phyloP scores from a whole-genome alignment of 352 stramenopile species.

The Phytophthora europaea region DNA sequence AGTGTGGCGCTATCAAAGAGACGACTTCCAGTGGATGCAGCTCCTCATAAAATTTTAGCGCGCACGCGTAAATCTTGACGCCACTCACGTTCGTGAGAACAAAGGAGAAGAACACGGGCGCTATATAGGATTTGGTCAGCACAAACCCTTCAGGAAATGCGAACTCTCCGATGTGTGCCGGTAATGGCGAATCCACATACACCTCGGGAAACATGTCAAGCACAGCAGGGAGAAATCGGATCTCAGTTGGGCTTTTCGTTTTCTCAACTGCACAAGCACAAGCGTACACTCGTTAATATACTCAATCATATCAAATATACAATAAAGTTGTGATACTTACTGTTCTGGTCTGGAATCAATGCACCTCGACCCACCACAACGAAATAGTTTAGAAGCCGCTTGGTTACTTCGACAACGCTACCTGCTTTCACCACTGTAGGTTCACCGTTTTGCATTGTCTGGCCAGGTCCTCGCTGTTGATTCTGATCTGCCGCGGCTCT shows the following conservation, averaged over 20 bases:
- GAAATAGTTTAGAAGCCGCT: slow-evolving; percentile 90
- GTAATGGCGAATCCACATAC: slow-evolving; percentile 65
- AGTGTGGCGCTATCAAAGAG: slow-evolving; percentile 67
- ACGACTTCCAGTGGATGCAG: slow-evolving; percentile 85
- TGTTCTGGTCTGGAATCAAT: slow-evolving; percentile 68
- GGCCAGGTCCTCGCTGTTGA: slow-evolving; percentile 46
- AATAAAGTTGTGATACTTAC: slow-evolving; percentile 44
- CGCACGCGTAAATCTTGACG: slow-evolving; percentile 84
- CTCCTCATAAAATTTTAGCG: slow-evolving; percentile 87
- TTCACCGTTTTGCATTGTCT: slow-evolving; percentile 39
- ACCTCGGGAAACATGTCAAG: slow-evolving; percentile 76
- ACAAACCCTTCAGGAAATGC: slow-evolving; percentile 82
- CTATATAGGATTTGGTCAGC: slow-evolving; percentile 63
- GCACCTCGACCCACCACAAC: slow-evolving; percentile 73
- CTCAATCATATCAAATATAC: neutral
- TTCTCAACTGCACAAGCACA: slow-evolving; percentile 63
- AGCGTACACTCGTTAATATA: slow-evolving; percentile 3
- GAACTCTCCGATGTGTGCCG: slow-evolving; percentile 79
- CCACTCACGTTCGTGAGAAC: slow-evolving; percentile 87
- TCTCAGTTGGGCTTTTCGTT: slow-evolving; percentile 74
- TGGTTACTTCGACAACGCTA: slow-evolving; percentile 79
- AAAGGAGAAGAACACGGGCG: slow-evolving; percentile 85
- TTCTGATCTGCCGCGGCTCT: slow-evolving; percentile 37
- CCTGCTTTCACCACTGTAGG: slow-evolving; percentile 50
- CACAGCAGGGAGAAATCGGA: slow-evolving; percentile 74